phyloP scores from a whole-genome alignment of 2,329 filamentous ascomycete genomes.

The Sporothrix dimorphospora region DNA sequence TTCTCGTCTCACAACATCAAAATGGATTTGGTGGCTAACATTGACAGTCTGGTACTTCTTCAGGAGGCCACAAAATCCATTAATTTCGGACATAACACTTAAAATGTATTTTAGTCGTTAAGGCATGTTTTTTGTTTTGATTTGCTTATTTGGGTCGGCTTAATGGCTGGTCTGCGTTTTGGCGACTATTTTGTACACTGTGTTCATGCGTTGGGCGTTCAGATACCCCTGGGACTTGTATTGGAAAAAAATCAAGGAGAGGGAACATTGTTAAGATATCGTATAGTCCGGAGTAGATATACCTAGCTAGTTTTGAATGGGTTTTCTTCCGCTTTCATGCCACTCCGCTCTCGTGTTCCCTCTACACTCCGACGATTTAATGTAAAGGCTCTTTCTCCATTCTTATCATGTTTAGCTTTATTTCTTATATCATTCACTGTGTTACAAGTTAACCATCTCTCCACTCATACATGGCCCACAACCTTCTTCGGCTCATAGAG shows the following conservation, averaged over 20 bases:
- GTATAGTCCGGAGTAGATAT: neutral
- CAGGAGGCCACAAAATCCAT: neutral
- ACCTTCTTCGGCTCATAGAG: conserved; percentile 60
- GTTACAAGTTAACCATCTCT: neutral
- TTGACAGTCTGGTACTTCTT: neutral
- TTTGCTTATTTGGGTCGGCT: neutral
- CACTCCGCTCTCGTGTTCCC: neutral
- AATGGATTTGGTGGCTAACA: neutral
- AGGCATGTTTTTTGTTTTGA: no score
- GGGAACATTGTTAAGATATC: neutral
- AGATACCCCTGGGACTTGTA: neutral
- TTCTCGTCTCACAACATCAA: neutral
- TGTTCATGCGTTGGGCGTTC: neutral
- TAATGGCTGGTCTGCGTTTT: neutral
- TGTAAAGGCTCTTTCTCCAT: neutral
- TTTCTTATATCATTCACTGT: neutral
- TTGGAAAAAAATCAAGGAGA: neutral
- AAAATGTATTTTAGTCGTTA: no score
- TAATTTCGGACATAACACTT: neutral
- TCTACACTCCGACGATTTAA: neutral
- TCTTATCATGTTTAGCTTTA: neutral
- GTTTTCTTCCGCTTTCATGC: neutral
- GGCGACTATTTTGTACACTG: neutral
- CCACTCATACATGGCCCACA: conserved; percentile 40
- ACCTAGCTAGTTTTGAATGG: neutral